Evolutionary conservation across 2,329 filamentous ascomycete genomes (phyloP).

Genomic region (Epichloe baconii): DNA sequence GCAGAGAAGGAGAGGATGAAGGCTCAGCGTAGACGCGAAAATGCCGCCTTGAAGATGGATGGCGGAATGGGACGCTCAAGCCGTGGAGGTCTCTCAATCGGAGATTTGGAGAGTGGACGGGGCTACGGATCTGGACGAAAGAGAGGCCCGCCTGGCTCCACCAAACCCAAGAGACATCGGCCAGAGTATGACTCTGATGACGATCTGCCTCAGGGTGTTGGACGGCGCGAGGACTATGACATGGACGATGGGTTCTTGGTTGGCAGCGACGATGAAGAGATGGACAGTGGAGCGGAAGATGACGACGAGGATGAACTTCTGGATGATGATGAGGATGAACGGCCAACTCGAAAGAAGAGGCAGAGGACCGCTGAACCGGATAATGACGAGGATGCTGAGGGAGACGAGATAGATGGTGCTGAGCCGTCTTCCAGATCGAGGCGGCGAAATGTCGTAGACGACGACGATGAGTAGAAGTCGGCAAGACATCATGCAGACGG

Average conservation of each 20-base stretch:
- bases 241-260: constrained; percentile 70
- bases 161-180: constrained; percentile 39
- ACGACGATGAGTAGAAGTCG: constrained; percentile 20
- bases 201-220: constrained; percentile 47
- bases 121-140: constrained; percentile 39
- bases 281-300: constrained; percentile 48
- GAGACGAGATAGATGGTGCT: constrained; percentile 36
- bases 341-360: constrained; percentile 32
- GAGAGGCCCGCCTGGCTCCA: constrained; percentile 34
- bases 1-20: constrained; percentile 63
- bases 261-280: constrained; percentile 58
- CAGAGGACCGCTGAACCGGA: constrained; percentile 38
- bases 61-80: constrained; percentile 39
- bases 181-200: constrained; percentile 68
- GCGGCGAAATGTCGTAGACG: constrained; percentile 44
- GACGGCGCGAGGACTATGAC: constrained; percentile 63
- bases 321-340: constrained; percentile 41
- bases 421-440: constrained; percentile 33
- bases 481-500: background rate
- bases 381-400: constrained; percentile 38
- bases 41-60: constrained; percentile 50
- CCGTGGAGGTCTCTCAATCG: constrained; percentile 49
- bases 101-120: constrained; percentile 53
- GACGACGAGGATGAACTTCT: constrained; percentile 49
- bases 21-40: constrained; percentile 52